Percentiles rank a stretch among this genome's conserved stretches.
Conservation (phyloP, 306 rosid species). For the Arachis hypogaea region DNA sequence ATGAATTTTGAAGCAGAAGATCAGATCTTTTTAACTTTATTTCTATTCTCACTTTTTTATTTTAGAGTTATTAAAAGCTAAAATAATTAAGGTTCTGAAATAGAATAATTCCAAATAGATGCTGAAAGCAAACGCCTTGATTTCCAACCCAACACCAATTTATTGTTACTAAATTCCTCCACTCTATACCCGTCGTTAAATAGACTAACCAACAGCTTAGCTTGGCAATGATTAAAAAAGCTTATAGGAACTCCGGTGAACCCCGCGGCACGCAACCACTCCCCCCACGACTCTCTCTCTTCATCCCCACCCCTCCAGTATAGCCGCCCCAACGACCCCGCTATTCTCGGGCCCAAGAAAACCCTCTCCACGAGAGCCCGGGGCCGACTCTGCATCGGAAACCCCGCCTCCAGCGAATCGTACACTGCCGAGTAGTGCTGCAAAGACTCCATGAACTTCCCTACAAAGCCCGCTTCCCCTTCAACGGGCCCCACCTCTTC, state of each 20-base stretch:
- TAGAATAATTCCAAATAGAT: slow-evolving; percentile 60
- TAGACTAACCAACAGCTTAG: slow-evolving; percentile 66
- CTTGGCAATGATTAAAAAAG: slow-evolving; percentile 73
- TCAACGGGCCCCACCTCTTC: slow-evolving; percentile 51
- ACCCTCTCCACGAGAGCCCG: slow-evolving; percentile 72
- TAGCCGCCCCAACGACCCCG: slow-evolving; percentile 51
- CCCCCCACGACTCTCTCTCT: slow-evolving; percentile 53
- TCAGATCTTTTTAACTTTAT: not conserved
- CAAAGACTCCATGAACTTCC: slow-evolving; percentile 66
- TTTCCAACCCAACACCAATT: slow-evolving; percentile 81
- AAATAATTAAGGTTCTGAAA: slow-evolving; percentile 29
- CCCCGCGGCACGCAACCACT: slow-evolving; percentile 59
- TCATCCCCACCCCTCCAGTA: slow-evolving; percentile 35
- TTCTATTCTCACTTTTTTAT: not conserved
- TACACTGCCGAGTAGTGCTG: slow-evolving; percentile 75
- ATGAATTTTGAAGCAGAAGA: not conserved
- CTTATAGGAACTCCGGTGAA: slow-evolving; percentile 53
- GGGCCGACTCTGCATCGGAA: slow-evolving; percentile 65
- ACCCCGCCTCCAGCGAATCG: slow-evolving; percentile 78
- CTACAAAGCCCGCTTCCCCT: slow-evolving; percentile 54
- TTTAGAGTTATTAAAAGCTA: not conserved
- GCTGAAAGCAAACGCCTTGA: slow-evolving; percentile 75
- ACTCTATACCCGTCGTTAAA: slow-evolving; percentile 84
- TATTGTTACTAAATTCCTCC: slow-evolving; percentile 59
- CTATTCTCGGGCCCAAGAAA: slow-evolving; percentile 73